phyloP scores from a whole-genome alignment of 495 filamentous ascomycete species.

The Glonium stellatum region DNA sequence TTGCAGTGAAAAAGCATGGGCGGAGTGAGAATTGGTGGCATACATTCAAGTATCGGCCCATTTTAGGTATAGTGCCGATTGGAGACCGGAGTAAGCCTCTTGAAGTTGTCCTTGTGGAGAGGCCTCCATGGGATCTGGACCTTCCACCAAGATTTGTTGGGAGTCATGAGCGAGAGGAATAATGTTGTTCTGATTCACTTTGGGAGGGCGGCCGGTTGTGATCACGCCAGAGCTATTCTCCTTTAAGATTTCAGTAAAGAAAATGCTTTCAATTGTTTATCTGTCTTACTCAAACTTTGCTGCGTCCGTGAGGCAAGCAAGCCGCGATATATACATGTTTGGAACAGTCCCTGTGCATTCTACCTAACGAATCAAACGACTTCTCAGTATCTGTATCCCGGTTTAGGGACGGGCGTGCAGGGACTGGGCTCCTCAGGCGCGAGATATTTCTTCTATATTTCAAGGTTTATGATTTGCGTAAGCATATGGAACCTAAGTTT shows the following conservation, averaged over 20 bases:
- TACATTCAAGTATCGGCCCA: constrained; percentile 84
- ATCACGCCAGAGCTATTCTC: background rate
- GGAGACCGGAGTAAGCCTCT: constrained; percentile 39
- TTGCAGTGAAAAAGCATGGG: constrained; percentile 17
- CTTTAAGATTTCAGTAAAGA: background rate
- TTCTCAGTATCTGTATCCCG: background rate
- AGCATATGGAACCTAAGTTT: background rate
- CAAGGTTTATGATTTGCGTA: background rate
- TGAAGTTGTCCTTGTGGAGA: constrained; percentile 81
- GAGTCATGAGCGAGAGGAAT: constrained; percentile 19
- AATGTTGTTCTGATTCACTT: background rate
- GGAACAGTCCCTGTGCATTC: background rate
- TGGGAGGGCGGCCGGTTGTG: background rate
- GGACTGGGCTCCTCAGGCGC: background rate
- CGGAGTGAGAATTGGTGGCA: constrained; percentile 53
- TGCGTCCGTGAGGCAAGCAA: background rate
- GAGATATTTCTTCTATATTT: background rate
- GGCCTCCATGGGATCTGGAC: constrained; percentile 78
- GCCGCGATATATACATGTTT: background rate
- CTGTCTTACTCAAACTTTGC: background rate
- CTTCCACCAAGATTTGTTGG: constrained; percentile 57
- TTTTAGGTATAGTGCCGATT: constrained; percentile 79
- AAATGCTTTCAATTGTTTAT: background rate
- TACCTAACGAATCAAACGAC: background rate
- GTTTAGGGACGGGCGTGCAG: background rate